phyloP scores from a whole-genome alignment of 306 rosid species.

The Argentina anserina region DNA sequence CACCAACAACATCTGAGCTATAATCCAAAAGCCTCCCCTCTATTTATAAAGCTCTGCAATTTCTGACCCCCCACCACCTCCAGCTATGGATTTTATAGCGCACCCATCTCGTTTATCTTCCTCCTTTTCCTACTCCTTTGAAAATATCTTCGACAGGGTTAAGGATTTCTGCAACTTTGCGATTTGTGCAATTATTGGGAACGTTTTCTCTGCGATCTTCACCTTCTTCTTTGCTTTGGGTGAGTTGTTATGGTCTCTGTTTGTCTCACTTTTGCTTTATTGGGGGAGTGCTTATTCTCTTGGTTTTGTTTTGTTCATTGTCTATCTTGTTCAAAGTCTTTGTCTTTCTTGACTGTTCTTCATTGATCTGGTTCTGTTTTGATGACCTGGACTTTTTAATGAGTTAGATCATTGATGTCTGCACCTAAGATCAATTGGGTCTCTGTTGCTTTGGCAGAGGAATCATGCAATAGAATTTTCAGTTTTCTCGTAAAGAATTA shows the following conservation, averaged over 20 bases:
- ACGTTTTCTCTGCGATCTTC: constrained; percentile 92
- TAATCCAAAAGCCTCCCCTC: not conserved
- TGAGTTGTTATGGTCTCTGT: constrained; percentile 25
- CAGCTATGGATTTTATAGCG: constrained; percentile 60
- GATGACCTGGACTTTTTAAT: not conserved
- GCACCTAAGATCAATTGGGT: not conserved
- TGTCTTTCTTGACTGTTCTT: constrained; percentile 1
- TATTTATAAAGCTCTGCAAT: constrained; percentile 11
- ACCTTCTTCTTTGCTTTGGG: constrained; percentile 97
- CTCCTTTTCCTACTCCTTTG: constrained; percentile 39
- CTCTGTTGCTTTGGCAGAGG: not conserved
- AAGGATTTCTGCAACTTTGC: constrained; percentile 60
- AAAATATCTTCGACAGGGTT: constrained; percentile 58
- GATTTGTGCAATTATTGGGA: constrained; percentile 69
- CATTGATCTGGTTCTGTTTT: not conserved
- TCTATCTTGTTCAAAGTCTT: not conserved
- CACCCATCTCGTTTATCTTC: constrained; percentile 55
- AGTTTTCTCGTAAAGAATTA: constrained; percentile 19
- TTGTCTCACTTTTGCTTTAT: not conserved
- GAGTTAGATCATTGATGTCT: not conserved
- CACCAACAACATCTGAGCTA: constrained; percentile 18
- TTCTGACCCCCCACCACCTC: constrained; percentile 1
- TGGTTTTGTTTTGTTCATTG: not conserved
- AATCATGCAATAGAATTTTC: not conserved
- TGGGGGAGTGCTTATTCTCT: not conserved